Evolutionary conservation across 1,284 basidiomycete genomes (phyloP), one percentile per base, ranked within the genome.

Genomic region (Polyporus tsugae): DNA sequence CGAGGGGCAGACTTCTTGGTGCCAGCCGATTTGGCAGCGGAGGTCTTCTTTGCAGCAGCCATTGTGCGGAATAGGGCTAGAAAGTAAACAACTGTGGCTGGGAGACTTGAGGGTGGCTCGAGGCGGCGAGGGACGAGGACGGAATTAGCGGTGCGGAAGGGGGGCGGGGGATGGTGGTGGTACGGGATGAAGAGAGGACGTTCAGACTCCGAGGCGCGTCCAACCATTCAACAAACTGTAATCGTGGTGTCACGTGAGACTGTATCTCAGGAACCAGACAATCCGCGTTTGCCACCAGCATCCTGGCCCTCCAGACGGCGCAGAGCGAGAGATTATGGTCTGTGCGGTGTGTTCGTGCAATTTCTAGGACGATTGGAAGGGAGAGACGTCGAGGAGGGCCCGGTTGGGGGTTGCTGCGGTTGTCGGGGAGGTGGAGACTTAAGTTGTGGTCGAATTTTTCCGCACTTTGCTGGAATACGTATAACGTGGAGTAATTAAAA

Each of bases 121-220:
- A 68, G 74, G 63, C 68, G 73, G 72, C 72, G 75, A 67, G 68
- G 74, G 72, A 72, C 66, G 76, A 66, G 68, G 65, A 66, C 64
- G 70, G 71, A 63, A 63, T 64, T 66, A 64, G 67, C 65, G 66
- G 62, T 67, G 72, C 65, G 74, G 75, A 71, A 67, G 69, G 72
- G 67, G 65, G 72, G 67, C 74, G 76, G 78, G 73, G 76, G 84
- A 82, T 82, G 81, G 80, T 86, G 79, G 83, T 83, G 82, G 85
- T 86, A 80, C 76, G 80, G 80, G 82, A 80, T 79, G 82, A 82
- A 83, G 83, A 82, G 78, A 80, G 73, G 74, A 67, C 81, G 84
- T 85, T 86, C 76, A 86, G 86, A 86, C 85, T 85, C 84, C 84
- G 84, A 85, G 80, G 83, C 82, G 83, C 83, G 83, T 85, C 82